These are phyloP conservation scores for Sporothrix inflata DNA, from an alignment of 2,329 filamentous ascomycete genomes.

Conservation along the genomic window DNA sequence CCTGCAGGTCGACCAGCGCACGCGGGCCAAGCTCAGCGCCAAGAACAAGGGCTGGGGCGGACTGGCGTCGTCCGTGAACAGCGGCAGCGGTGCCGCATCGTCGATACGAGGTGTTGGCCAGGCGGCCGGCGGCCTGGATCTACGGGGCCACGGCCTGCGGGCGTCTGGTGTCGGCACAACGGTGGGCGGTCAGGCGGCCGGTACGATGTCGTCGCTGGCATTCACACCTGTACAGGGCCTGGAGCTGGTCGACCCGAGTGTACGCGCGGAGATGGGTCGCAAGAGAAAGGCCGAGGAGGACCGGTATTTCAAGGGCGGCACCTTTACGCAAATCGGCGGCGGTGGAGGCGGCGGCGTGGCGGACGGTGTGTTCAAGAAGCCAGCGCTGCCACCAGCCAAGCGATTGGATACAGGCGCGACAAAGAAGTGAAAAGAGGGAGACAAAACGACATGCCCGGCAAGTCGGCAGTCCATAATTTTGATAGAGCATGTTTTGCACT, in stretches of 20 bases:
- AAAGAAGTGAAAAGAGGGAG: constrained; percentile 43
- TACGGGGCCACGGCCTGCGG: constrained; percentile 78
- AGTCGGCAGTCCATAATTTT: constrained; percentile 8
- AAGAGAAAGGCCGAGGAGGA: constrained; percentile 96
- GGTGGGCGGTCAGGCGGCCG: constrained; percentile 58
- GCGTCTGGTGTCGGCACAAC: constrained; percentile 79
- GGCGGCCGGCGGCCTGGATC: constrained; percentile 63
- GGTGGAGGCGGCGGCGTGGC: constrained; percentile 46
- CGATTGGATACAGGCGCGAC: constrained; percentile 67
- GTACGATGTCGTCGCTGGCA: constrained; percentile 83
- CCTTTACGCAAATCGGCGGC: constrained; percentile 82
- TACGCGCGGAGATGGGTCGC: constrained; percentile 80
- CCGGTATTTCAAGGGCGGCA: constrained; percentile 95
- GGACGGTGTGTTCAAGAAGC: constrained; percentile 78
- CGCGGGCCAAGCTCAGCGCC: constrained; percentile 87
- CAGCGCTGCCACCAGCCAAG: constrained; percentile 73
- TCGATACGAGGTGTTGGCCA: constrained; percentile 79
- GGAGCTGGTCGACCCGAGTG: constrained; percentile 92
- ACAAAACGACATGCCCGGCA: not conserved
- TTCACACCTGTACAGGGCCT: constrained; percentile 95
- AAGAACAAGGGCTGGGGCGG: constrained; percentile 96
- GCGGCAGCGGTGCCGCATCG: constrained; percentile 66
- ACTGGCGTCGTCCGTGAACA: constrained; percentile 39
- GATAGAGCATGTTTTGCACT: not conserved
- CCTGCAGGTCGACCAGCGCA: constrained; percentile 89